Conservation (phyloP, 495 filamentous ascomycete genomes). For the Penicillium tannophilum region DNA sequence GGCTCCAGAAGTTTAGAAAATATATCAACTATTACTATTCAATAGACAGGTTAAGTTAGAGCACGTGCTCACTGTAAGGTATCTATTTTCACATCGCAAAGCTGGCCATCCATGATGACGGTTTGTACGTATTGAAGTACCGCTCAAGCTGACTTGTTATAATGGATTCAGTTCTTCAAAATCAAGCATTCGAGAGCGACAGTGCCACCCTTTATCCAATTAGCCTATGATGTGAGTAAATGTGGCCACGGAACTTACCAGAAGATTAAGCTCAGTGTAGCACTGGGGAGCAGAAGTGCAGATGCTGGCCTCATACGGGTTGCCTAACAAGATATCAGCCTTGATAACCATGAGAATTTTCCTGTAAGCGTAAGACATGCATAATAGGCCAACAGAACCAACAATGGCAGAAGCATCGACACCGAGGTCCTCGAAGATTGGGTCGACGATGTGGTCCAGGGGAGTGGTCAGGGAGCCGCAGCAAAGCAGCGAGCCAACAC, state of each 20-base stretch:
- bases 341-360: background rate
- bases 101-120: background rate
- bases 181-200: conserved; percentile 30
- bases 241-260: conserved; percentile 26
- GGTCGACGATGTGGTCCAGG: conserved; percentile 60
- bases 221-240: background rate
- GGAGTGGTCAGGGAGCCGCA: conserved; percentile 38
- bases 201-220: conserved; percentile 22
- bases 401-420: conserved; percentile 84
- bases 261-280: conserved; percentile 39
- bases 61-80: background rate
- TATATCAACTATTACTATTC: too few species aligned
- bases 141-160: background rate
- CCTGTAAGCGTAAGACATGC: conserved; percentile 20
- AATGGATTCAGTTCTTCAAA: background rate
- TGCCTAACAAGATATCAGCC: conserved; percentile 23
- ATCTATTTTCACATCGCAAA: background rate
- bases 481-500: conserved; percentile 35
- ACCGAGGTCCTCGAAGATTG: conserved; percentile 73
- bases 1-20: too few species aligned
- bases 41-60: too few species aligned
- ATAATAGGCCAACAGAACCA: conserved; percentile 38
- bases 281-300: conserved; percentile 34
- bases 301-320: conserved; percentile 23
- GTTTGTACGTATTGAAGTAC: too few species aligned